Conservation (phyloP, 306 rosid species). For the Cicer chorassanicum region DNA sequence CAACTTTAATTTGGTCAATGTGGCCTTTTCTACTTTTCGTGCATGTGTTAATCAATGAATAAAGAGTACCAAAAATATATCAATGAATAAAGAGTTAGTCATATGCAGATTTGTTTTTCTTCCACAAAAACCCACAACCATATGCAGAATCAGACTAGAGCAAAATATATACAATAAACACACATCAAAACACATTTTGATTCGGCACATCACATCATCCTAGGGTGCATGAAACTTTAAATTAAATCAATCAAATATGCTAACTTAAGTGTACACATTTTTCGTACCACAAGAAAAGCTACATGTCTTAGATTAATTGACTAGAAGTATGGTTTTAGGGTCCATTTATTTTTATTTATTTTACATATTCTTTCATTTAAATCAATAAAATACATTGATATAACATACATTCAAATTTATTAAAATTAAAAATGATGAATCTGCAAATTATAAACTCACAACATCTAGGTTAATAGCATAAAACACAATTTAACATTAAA, state of each 20-base stretch:
- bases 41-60: slow-evolving; percentile 30
- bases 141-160: background rate
- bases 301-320: too few relatives aligned
- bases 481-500: too few relatives aligned
- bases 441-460: too few relatives aligned
- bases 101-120: slow-evolving; percentile 22
- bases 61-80: background rate
- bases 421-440: too few relatives aligned
- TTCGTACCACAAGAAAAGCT: background rate
- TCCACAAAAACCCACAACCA: slow-evolving; percentile 1
- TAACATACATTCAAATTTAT: too few relatives aligned
- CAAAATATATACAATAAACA: background rate
- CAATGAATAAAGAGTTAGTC: slow-evolving; percentile 13
- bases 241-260: background rate
- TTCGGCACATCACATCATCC: slow-evolving; percentile 31
- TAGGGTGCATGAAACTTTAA: slow-evolving; percentile 16
- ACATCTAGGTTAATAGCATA: too few relatives aligned
- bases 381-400: too few relatives aligned
- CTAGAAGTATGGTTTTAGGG: too few relatives aligned
- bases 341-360: too few relatives aligned
- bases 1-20: slow-evolving; percentile 44
- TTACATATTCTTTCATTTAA: too few relatives aligned
- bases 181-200: slow-evolving; percentile 28
- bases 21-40: slow-evolving; percentile 36
- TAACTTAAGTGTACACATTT: background rate